Evolutionary conservation across 495 filamentous ascomycete genomes (phyloP).

Genomic region (Penicillium atrosanguineum): DNA sequence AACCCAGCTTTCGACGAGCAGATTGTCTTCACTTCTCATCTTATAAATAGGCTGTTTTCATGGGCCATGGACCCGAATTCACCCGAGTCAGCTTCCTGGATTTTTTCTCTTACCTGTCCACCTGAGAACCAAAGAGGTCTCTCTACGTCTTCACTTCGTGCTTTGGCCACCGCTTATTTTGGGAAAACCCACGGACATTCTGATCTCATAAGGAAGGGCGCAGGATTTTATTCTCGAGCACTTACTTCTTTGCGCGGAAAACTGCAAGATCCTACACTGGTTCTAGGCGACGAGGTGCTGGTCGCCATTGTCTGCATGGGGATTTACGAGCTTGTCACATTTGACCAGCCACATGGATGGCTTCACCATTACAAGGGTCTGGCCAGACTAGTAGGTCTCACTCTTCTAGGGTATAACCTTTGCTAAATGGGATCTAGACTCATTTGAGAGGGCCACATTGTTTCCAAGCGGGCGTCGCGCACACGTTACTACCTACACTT

Average conservation of each 20-base stretch:
- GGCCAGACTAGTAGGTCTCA: conserved; percentile 9
- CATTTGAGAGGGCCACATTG: conserved; percentile 16
- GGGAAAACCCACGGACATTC: conserved; percentile 9
- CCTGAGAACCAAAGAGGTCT: neutral
- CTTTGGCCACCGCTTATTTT: conserved; percentile 15
- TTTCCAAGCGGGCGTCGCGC: conserved; percentile 13
- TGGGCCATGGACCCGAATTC: conserved; percentile 13
- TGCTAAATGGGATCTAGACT: conserved; percentile 7
- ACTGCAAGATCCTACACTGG: conserved; percentile 4
- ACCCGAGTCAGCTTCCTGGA: conserved; percentile 11
- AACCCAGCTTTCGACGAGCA: conserved; percentile 15
- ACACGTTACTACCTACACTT: conserved; percentile 7
- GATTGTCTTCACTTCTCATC: conserved; percentile 7
- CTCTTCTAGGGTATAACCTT: neutral
- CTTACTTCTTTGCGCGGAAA: conserved; percentile 6
- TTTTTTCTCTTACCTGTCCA: conserved; percentile 1
- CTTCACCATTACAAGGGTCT: conserved; percentile 19
- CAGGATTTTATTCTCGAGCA: conserved; percentile 10
- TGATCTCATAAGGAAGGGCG: conserved; percentile 7
- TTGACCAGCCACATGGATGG: conserved; percentile 16
- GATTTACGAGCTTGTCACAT: conserved; percentile 17
- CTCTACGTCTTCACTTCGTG: conserved; percentile 7
- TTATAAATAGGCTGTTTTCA: conserved; percentile 13
- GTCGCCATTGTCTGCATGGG: conserved; percentile 15
- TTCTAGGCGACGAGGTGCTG: conserved; percentile 11